Percentiles rank a stretch among this genome's conserved stretches.
Evolutionary conservation across 305 asterid genomes (phyloP).

Genomic region (Fraxinus sp.): DNA sequence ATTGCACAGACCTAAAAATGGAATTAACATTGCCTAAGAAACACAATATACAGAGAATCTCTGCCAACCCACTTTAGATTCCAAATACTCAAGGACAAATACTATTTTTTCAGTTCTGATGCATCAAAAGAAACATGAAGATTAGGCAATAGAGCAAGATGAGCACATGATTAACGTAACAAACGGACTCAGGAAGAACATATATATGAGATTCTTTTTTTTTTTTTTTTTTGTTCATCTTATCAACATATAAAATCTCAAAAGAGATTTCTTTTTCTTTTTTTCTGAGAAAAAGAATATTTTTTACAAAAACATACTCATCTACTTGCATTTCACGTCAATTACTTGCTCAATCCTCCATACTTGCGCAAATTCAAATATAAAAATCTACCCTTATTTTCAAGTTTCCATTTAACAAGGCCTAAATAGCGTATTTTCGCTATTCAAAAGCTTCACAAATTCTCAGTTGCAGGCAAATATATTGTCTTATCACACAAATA

Average conservation of each 20-base stretch:
- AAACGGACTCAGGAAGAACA: background rate
- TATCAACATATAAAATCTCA: background rate
- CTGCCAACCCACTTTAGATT: background rate
- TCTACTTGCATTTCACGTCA: background rate
- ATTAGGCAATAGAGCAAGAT: background rate
- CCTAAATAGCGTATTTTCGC: background rate
- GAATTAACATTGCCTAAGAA: background rate
- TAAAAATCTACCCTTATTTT: background rate
- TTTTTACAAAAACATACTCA: background rate
- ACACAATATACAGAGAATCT: background rate
- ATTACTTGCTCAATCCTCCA: background rate
- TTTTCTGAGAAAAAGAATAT: background rate
- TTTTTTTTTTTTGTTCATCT: background rate
- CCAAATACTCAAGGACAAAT: background rate
- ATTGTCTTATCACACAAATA: background rate
- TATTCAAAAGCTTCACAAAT: background rate
- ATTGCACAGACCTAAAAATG: constrained; percentile 35
- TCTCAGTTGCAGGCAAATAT: background rate
- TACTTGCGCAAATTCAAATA: background rate
- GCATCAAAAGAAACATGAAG: background rate
- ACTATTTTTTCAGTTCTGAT: background rate
- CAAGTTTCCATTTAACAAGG: background rate
- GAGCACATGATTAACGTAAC: background rate
- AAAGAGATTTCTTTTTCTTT: background rate
- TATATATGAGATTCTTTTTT: background rate